phyloP scores from a whole-genome alignment of 2,329 filamentous ascomycete species.

The Scolecobasidium constrictum region DNA sequence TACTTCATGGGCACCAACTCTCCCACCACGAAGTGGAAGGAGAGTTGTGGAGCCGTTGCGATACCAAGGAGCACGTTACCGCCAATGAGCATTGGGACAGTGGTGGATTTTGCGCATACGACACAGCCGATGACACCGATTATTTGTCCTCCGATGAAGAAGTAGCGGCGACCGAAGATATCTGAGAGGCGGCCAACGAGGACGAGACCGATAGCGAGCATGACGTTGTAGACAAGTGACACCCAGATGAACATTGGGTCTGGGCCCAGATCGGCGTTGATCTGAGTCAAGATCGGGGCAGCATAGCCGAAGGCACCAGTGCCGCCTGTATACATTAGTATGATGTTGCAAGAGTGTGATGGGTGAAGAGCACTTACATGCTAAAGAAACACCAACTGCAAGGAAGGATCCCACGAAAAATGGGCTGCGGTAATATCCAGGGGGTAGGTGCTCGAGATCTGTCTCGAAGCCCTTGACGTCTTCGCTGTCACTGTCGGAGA shows the following conservation, averaged over 20 bases:
- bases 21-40: slow-evolving; percentile 30
- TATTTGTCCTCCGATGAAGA: slow-evolving; percentile 2
- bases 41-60: slow-evolving; percentile 18
- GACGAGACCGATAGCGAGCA: slow-evolving; percentile 19
- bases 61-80: slow-evolving; percentile 6
- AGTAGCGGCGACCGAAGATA: slow-evolving; percentile 4
- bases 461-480: slow-evolving; percentile 8
- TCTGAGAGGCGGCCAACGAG: slow-evolving; percentile 16
- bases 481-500: no score
- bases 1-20: slow-evolving; percentile 34
- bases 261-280: slow-evolving; percentile 24
- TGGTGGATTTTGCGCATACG: slow-evolving; percentile 11
- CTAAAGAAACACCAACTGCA: slow-evolving; percentile 4
- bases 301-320: slow-evolving; percentile 9
- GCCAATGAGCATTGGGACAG: slow-evolving; percentile 12
- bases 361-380: not conserved
- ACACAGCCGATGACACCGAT: slow-evolving; percentile 5
- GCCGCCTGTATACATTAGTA: no score
- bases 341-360: no score
- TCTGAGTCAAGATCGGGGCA: slow-evolving; percentile 5
- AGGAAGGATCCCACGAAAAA: slow-evolving; percentile 7
- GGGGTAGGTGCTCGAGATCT: slow-evolving; percentile 6
- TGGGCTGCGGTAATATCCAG: slow-evolving; percentile 6
- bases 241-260: slow-evolving; percentile 19
- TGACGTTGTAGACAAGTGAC: slow-evolving; percentile 5